Percentiles rank a stretch among this genome's conserved stretches.
phyloP scores from a whole-genome alignment of 805 yeast genomes.

The Alloascoidea hylecoeti region DNA sequence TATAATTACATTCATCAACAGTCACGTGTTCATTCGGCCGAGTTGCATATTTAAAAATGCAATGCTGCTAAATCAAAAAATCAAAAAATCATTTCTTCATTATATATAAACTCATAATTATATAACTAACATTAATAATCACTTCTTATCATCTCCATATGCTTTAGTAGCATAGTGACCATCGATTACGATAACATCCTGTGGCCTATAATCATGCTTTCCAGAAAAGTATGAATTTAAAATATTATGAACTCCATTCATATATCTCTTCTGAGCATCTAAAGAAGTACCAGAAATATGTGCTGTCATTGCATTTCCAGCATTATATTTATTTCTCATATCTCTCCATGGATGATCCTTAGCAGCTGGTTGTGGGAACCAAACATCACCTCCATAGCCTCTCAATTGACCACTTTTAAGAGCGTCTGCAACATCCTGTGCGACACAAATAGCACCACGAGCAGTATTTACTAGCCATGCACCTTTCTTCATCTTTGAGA shows the following conservation, averaged over 20 bases:
- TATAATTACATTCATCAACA: too few relatives aligned
- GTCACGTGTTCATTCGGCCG: too few relatives aligned
- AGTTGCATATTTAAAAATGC: too few relatives aligned
- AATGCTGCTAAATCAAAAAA: too few relatives aligned
- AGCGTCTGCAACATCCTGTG: constrained; percentile 65
- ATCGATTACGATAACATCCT: constrained; percentile 55
- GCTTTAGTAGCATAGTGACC: constrained; percentile 67
- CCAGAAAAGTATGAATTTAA: constrained; percentile 47
- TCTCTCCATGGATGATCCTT: constrained; percentile 65
- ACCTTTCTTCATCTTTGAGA: constrained; percentile 60
- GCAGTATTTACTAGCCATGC: constrained; percentile 70
- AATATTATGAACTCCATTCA: constrained; percentile 54
- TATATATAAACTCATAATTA: background rate
- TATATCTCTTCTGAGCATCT: constrained; percentile 68
- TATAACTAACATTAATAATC: constrained; percentile 1
- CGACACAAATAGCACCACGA: constrained; percentile 67
- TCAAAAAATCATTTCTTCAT: too few relatives aligned
- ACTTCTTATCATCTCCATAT: constrained; percentile 39
- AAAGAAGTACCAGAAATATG: constrained; percentile 70
- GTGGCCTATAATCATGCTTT: constrained; percentile 57
- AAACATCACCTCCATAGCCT: constrained; percentile 81
- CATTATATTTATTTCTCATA: constrained; percentile 50
- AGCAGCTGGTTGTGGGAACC: constrained; percentile 81
- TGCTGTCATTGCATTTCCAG: constrained; percentile 79
- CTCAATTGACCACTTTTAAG: constrained; percentile 51